Conservation (phyloP, 306 rosid genomes). For the Quillaja saponaria region DNA sequence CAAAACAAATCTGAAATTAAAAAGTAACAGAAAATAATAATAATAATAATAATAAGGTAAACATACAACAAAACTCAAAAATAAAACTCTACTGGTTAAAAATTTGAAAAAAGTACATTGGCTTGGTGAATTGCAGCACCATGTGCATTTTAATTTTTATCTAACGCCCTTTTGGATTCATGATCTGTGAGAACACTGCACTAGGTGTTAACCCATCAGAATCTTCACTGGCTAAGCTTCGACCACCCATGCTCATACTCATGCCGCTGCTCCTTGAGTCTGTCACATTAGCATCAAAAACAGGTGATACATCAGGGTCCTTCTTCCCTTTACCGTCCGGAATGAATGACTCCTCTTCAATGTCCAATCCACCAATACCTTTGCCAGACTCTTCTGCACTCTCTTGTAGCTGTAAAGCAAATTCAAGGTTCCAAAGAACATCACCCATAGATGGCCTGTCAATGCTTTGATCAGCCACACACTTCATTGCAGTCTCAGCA, state of each 20-base stretch:
- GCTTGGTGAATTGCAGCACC: slow-evolving; percentile 20
- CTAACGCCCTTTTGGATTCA: slow-evolving; percentile 99
- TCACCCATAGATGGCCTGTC: slow-evolving; percentile 99
- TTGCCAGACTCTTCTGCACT: slow-evolving; percentile 90
- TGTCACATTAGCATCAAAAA: slow-evolving; percentile 62
- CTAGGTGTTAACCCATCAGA: slow-evolving; percentile 98
- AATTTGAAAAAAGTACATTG: slow-evolving; percentile 24
- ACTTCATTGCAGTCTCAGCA: slow-evolving; percentile 97
- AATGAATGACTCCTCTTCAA: slow-evolving; percentile 59
- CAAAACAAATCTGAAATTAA: slow-evolving; percentile 34
- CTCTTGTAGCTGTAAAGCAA: slow-evolving; percentile 97
- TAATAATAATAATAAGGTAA: slow-evolving; percentile 32
- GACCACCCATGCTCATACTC: slow-evolving; percentile 96
- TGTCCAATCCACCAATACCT: slow-evolving; percentile 39
- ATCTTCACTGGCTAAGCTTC: slow-evolving; percentile 95
- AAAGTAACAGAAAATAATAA: neutral
- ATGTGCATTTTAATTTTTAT: slow-evolving; percentile 8
- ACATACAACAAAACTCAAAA: slow-evolving; percentile 20
- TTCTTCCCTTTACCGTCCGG: slow-evolving; percentile 62
- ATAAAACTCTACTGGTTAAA: slow-evolving; percentile 32
- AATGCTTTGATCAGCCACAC: slow-evolving; percentile 90
- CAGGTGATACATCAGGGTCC: slow-evolving; percentile 47
- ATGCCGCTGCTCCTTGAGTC: slow-evolving; percentile 94
- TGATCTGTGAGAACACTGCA: slow-evolving; percentile 96
- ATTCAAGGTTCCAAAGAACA: slow-evolving; percentile 97